Base-by-base conservation (phyloP, 257 asterid genomes). In the Forsythia suspensa region DNA sequence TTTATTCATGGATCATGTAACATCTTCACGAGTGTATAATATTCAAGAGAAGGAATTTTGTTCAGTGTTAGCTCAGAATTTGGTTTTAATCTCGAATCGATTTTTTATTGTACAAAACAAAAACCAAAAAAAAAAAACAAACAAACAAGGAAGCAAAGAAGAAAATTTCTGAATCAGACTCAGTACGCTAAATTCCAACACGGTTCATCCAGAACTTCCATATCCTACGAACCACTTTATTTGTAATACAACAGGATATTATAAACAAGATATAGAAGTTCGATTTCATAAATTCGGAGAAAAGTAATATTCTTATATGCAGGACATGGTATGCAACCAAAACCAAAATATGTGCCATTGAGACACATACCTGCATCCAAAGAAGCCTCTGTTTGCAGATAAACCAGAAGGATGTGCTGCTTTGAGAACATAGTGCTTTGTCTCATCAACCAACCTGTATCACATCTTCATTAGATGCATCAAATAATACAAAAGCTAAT, bases 331-430 rank as follows among this genome's bases (percentile, higher is more conserved):
- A 48, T 59, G 85, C 41, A 82, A 70, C 20, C 67, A 59, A 59
- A 16, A 59, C 21, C 67, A 59, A n/a, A 59, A 20, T 20, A 59
- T 9, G 67, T 1, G 2, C 37, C 37, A 59, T 66, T 74, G 71
- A 80, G 70, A 80, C 16, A 81, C 86, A 51, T 42, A 92, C 98
- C 94, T 93, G 95, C 98, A 96, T 71, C 99, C 99, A 81, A 96
- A 96, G 88, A 96, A 96, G 83, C 98, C 98, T 83, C 94, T 88
- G 85, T 94, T 72, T 77, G 99, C 99, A 55, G 99, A 96, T 76
- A 94, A 88, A 44, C 98, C 99, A 73, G 99, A 96, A 82, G 99
- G 99, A 89, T 96, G 99, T 74, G 97, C 97, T 43, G 97, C 88
- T 87, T 90, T 94, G 70, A 96, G 97, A 84, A 96, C 74, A 78